These are phyloP conservation scores for Penicillium fimorum DNA, from an alignment of 495 filamentous ascomycete genomes.

Conservation along the genomic window DNA sequence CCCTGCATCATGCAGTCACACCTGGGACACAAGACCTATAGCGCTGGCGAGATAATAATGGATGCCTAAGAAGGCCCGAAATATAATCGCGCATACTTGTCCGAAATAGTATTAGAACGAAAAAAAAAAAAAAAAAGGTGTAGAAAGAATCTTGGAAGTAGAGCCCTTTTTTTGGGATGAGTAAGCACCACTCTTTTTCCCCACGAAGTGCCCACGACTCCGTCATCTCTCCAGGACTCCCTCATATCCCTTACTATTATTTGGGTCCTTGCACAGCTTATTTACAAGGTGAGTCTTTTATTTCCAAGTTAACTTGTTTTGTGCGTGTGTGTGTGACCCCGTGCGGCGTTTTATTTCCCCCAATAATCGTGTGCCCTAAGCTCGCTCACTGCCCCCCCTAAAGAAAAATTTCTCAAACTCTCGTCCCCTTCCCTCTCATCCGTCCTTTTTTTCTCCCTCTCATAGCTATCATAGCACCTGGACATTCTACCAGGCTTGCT, in stretches of 20 bases:
- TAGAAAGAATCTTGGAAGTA: neutral
- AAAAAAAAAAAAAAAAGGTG: too few relatives aligned
- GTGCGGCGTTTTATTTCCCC: conserved; percentile 18
- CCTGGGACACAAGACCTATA: neutral
- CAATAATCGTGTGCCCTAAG: conserved; percentile 24
- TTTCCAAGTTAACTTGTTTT: conserved; percentile 10
- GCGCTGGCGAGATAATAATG: neutral
- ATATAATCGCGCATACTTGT: conserved; percentile 1
- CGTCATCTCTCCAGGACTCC: conserved; percentile 4
- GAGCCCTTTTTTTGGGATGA: neutral
- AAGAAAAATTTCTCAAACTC: conserved; percentile 15
- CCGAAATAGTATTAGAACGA: neutral
- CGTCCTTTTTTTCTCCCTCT: conserved; percentile 26
- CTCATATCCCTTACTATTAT: neutral
- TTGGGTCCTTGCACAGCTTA: conserved; percentile 7
- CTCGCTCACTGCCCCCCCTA: conserved; percentile 10
- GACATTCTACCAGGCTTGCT: conserved; percentile 6
- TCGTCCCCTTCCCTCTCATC: conserved; percentile 13
- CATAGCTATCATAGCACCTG: conserved; percentile 13
- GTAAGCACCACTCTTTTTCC: conserved; percentile 8
- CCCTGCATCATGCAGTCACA: conserved; percentile 1
- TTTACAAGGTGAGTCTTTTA: conserved; percentile 16
- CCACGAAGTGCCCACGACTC: neutral
- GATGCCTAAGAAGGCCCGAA: neutral
- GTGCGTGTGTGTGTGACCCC: conserved; percentile 13